Conservation (phyloP, 106 monocot genomes). For the Acorus calamus region DNA sequence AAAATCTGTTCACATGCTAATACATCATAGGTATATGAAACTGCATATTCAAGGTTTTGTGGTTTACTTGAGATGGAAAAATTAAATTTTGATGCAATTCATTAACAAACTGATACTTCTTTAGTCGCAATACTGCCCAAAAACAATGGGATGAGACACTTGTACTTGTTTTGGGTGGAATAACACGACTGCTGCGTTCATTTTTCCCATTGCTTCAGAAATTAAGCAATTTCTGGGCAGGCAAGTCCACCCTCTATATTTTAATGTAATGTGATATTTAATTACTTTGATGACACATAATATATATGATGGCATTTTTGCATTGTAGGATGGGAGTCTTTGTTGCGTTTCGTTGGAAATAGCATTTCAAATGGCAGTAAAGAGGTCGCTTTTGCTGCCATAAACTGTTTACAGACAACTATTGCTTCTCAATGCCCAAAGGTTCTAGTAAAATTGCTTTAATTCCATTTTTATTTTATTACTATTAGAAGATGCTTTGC, state of each 20-base stretch:
- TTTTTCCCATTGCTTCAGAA: constrained; percentile 87
- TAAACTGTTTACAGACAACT: constrained; percentile 80
- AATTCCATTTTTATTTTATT: background rate
- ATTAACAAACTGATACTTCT: constrained; percentile 7
- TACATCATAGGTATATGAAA: constrained; percentile 82
- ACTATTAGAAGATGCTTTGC: background rate
- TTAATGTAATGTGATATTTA: background rate
- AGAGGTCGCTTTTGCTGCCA: constrained; percentile 95
- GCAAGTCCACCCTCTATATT: constrained; percentile 20
- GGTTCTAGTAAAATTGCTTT: constrained; percentile 22
- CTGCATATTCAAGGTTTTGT: constrained; percentile 1
- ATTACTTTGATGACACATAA: background rate
- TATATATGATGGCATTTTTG: background rate
- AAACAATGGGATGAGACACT: constrained; percentile 99
- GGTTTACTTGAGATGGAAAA: too few relatives aligned
- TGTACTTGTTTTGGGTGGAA: constrained; percentile 88
- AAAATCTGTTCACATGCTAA: constrained; percentile 98
- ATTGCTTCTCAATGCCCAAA: constrained; percentile 81
- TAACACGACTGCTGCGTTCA: constrained; percentile 69
- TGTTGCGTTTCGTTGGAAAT: constrained; percentile 77
- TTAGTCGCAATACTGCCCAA: constrained; percentile 93
- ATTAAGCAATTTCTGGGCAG: constrained; percentile 62
- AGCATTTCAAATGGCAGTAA: constrained; percentile 92
- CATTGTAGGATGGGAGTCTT: constrained; percentile 66
- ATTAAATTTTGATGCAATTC: too few relatives aligned